phyloP scores from a whole-genome alignment of 2,329 filamentous ascomycete species.

The Didymosphaeria variabile region DNA sequence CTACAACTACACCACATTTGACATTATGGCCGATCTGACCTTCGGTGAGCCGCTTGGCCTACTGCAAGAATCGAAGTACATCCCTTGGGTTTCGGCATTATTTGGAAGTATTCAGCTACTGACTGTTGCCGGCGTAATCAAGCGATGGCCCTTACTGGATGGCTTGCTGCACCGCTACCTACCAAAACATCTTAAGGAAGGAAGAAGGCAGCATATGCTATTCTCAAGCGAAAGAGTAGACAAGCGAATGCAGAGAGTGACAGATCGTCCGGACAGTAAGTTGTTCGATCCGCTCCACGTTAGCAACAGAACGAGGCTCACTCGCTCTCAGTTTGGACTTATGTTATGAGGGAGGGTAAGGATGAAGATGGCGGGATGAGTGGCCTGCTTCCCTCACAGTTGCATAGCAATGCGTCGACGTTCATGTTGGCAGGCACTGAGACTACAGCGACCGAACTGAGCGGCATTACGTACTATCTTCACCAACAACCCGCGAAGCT shows the following conservation, averaged over 20 bases:
- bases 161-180: slow-evolving; percentile 17
- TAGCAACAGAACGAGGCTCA: background rate
- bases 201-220: slow-evolving; percentile 20
- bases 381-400: slow-evolving; percentile 31
- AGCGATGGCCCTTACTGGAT: slow-evolving; percentile 23
- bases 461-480: slow-evolving; percentile 38
- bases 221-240: slow-evolving; percentile 30
- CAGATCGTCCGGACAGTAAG: slow-evolving; percentile 41
- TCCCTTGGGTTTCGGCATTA: slow-evolving; percentile 39
- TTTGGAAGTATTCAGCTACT: slow-evolving; percentile 27
- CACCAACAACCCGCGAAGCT: slow-evolving; percentile 30
- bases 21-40: slow-evolving; percentile 40
- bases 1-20: slow-evolving; percentile 39
- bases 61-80: slow-evolving; percentile 28
- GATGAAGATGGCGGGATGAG: slow-evolving; percentile 20
- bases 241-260: slow-evolving; percentile 31
- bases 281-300: background rate
- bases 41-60: slow-evolving; percentile 40
- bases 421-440: slow-evolving; percentile 43
- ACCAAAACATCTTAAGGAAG: slow-evolving; percentile 18
- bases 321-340: slow-evolving; percentile 41
- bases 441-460: slow-evolving; percentile 38
- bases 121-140: slow-evolving; percentile 10
- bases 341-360: slow-evolving; percentile 42
- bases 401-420: slow-evolving; percentile 33